A percentile compares a stretch with the other conserved stretches of the same genome.
phyloP scores from a whole-genome alignment of 2,329 filamentous ascomycete genomes.

The Allantophomopsis cytisporea region DNA sequence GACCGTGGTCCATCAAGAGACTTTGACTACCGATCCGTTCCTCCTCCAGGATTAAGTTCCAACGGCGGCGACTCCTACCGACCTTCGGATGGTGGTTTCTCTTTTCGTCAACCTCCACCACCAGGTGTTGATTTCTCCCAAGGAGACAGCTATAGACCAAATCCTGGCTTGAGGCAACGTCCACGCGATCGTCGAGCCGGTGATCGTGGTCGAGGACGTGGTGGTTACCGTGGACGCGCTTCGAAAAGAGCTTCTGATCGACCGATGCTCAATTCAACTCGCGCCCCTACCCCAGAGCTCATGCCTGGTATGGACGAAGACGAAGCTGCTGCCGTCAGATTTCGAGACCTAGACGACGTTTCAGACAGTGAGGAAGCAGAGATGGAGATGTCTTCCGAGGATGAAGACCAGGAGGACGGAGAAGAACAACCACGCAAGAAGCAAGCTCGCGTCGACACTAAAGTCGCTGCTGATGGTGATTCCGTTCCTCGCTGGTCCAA shows the following conservation, averaged over 20 bases:
- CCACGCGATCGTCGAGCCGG: neutral
- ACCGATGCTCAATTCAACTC: constrained; percentile 18
- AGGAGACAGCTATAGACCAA: constrained; percentile 9
- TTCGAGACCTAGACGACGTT: constrained; percentile 38
- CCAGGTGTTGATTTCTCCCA: constrained; percentile 11
- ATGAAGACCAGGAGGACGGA: constrained; percentile 18
- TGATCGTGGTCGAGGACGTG: neutral
- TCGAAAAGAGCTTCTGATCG: constrained; percentile 16
- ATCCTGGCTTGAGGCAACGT: constrained; percentile 1
- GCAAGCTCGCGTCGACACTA: constrained; percentile 22
- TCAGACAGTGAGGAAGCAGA: constrained; percentile 47
- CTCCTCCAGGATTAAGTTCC: constrained; percentile 6
- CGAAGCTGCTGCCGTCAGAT: constrained; percentile 26
- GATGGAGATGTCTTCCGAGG: constrained; percentile 43
- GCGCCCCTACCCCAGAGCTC: constrained; percentile 19
- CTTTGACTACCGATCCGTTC: constrained; percentile 1
- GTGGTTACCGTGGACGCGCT: constrained; percentile 4
- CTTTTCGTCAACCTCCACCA: constrained; percentile 17
- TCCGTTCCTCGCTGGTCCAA: constrained; percentile 77
- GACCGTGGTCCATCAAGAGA: constrained; percentile 1
- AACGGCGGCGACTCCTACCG: constrained; percentile 8
- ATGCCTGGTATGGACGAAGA: constrained; percentile 20
- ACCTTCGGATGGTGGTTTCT: constrained; percentile 9
- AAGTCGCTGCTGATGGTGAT: constrained; percentile 27
- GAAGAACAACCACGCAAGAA: constrained; percentile 26